Evolutionary conservation across 179 eudicot species (phyloP).

Genomic region (Spinacia oleracea): DNA sequence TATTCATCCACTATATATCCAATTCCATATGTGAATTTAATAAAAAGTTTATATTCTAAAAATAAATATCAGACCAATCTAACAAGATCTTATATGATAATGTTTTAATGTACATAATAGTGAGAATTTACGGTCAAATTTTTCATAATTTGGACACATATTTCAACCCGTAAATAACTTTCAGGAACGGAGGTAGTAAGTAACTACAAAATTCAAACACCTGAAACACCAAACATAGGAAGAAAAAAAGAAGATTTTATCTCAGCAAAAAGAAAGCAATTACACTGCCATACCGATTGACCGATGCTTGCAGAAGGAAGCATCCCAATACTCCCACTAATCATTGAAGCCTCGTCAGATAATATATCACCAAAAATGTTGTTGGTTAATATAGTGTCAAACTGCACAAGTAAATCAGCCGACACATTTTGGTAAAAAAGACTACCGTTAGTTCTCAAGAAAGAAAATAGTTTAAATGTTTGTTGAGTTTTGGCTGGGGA

Average conservation of each 20-base stretch:
- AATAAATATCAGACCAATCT: too few species aligned
- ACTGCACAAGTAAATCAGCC: constrained; percentile 50
- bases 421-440: background rate
- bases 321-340: constrained; percentile 97
- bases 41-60: too few species aligned
- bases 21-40: too few species aligned
- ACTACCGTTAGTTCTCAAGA: background rate
- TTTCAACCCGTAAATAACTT: too few species aligned
- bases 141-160: too few species aligned
- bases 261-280: background rate
- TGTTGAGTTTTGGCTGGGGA: background rate
- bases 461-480: background rate
- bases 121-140: too few species aligned
- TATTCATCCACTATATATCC: too few species aligned
- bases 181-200: too few species aligned
- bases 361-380: constrained; percentile 93
- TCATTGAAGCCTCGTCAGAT: constrained; percentile 97
- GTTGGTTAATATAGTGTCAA: constrained; percentile 92
- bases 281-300: constrained; percentile 50
- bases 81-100: too few species aligned
- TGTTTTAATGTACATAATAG: too few species aligned
- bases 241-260: background rate
- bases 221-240: background rate
- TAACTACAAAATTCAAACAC: too few species aligned
- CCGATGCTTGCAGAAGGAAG: constrained; percentile 96